Evolutionary conservation across 768 basidiomycete genomes (phyloP), one percentile per base, ranked within the genome.

Genomic region (Pilatotrama ljubarskyi): DNA sequence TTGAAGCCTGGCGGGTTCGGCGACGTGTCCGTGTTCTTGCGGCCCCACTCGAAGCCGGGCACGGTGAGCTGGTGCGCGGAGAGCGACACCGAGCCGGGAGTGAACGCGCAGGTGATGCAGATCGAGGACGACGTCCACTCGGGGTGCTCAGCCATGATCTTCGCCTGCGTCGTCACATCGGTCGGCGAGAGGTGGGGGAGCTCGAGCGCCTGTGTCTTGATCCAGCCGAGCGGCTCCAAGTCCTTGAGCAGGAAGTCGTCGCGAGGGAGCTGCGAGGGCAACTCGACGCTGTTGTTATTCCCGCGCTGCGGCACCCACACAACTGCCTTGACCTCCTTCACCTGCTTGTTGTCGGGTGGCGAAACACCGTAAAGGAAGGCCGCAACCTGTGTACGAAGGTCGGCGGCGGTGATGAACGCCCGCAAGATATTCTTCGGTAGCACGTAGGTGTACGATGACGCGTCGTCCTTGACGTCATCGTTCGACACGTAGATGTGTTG

Each of bases 401-500:
- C 97, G 24, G 95, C 85, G 18, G 93, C 90, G 20, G 89, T 84
- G 67, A 98, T 90, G 78, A 99, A 98, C 2, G 94, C 90, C 47
- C 92, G 89, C 32, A 99, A 80, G 53, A 98, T 82, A 73, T 99
- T 99, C 83, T 99, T 99, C 26, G 97, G 95, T 52, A 99, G 80
- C 54, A 99, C 94, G 69, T 93, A 98, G 38, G 97, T 99, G 74
- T 84, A 94, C 8, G 92, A 92, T 22, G 89, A 87, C 5, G 95
- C 94, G 69, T 98, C 97, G 70, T 99, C 97, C 75, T 96, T 96
- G 69, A 99, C 95, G 70, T 99, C 96, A 69, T 99, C 97, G 70
- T 98, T 99, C 41, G 95, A 96, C 32, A 99, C 97, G 73, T 97
- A 98, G 75, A 98, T 97, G 72, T 99, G 95, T 72, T 98, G 95